A percentile compares a stretch with the other conserved stretches of the same genome.
Conservation (phyloP, 208 protist species). For the Leishmania braziliensis region DNA sequence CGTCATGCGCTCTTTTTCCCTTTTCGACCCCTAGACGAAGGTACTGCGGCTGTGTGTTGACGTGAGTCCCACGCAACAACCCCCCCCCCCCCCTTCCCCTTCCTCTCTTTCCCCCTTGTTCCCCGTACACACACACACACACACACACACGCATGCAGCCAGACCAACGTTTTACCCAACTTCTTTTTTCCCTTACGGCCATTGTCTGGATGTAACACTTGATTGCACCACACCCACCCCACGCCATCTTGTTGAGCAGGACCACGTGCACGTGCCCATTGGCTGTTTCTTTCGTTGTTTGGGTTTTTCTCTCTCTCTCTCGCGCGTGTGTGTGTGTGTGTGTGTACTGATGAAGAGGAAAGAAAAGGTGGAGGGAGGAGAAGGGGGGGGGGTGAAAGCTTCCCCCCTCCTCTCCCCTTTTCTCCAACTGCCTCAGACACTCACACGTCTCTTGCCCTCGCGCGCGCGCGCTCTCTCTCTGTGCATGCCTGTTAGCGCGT, state of each 20-base stretch:
- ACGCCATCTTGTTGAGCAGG: neutral
- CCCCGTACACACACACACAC: too few relatives aligned
- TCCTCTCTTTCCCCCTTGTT: neutral
- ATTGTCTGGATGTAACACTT: neutral
- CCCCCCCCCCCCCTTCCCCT: neutral
- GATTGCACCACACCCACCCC: neutral
- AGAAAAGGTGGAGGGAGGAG: neutral
- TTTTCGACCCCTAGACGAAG: neutral
- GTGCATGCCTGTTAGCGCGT: neutral
- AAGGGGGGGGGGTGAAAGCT: neutral
- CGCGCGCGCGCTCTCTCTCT: neutral
- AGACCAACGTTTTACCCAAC: neutral
- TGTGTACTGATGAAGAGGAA: neutral
- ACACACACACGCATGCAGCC: neutral
- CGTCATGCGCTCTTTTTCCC: neutral
- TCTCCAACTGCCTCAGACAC: too few relatives aligned
- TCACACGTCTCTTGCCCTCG: neutral
- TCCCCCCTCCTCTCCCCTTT: neutral
- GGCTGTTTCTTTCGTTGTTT: neutral
- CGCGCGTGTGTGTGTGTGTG: neutral
- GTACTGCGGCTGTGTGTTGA: neutral
- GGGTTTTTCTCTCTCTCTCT: neutral
- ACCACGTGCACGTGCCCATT: neutral
- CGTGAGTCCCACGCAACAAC: neutral
- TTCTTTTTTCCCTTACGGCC: neutral